Evolutionary conservation across 2,329 filamentous ascomycete genomes (phyloP), one percentile per base, ranked within the genome.

Genomic region (Aureobasidium pullulans): DNA sequence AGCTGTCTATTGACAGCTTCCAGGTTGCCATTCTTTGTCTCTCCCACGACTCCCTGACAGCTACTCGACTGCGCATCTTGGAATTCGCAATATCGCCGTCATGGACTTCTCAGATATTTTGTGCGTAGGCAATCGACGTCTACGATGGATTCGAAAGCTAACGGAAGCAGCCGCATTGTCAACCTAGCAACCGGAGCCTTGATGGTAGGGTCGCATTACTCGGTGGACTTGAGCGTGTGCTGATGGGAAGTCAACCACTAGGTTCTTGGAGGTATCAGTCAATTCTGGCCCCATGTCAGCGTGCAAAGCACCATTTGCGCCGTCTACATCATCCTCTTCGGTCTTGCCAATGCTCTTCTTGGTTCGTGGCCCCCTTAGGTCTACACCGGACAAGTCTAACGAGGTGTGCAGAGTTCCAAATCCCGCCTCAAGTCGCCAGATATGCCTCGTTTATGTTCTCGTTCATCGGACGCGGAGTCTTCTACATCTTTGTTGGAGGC

Each of bases 371-470:
- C 19, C 28, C 31, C n/a, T 19, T 13, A 19, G 19, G 15, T 29
- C 19, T 15, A 36, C 29, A 10, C 37, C 15, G 9, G 28, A 34
- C 43, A 32, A 19, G 59, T 37, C 66, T 72, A 60, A 73, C 65
- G 37, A 16, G n/a, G 19, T 8, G 6, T 40, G 37, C 66, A 76
- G 94, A 99, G 76, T 96, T 97, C 79, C 88, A 96, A 76, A 93
- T 96, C 67, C 93, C 94, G 53, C 90, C 92, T 61, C 92, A 96
- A 73, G 82, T 96, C 58, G 88, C 91, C 61, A 87, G 90, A 77
- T 96, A 97, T 79, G 93, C 91, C 58, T 96, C 90, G 10, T 99
- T 99, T 81, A 86, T 97, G 76, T 97, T 97, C 81, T 96, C 90
- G 60, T 97, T 99, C 81, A 78, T 97, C 67, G 94, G 94, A 63